A percentile compares a stretch with the other conserved stretches of the same genome.
phyloP scores from a whole-genome alignment of 495 filamentous ascomycete genomes.

The Penicillium roqueforti region DNA sequence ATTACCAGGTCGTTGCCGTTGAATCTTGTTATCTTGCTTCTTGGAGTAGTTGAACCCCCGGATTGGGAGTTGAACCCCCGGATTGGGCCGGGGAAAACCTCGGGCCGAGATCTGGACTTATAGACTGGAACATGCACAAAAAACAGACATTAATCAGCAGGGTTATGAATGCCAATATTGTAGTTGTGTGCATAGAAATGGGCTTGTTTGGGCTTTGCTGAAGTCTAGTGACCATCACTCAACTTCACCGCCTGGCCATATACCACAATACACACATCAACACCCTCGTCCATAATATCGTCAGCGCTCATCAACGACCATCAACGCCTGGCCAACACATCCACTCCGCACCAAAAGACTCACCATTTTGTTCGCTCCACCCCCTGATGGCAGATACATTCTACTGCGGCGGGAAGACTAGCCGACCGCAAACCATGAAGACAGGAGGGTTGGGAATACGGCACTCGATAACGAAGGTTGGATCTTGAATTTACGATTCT shows the following conservation, averaged over 20 bases:
- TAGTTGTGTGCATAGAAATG: constrained; percentile 2
- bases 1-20: constrained; percentile 1
- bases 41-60: constrained; percentile 1
- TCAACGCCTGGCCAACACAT: constrained; percentile 1
- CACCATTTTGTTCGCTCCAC: neutral
- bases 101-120: neutral
- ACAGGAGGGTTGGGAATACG: neutral
- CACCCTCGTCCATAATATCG: neutral
- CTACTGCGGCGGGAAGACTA: neutral
- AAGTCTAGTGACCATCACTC: constrained; percentile 6
- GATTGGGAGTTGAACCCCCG: neutral
- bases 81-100: neutral
- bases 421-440: neutral
- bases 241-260: constrained; percentile 1
- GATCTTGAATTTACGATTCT: neutral
- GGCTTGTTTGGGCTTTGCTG: constrained; percentile 3
- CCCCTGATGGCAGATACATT: neutral
- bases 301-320: neutral
- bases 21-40: constrained; percentile 5
- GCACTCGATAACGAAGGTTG: neutral
- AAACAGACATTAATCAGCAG: neutral
- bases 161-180: neutral
- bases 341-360: neutral
- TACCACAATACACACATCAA: neutral
- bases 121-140: neutral